phyloP scores from a whole-genome alignment of 1,139 yeast genomes.

The Geotrichum bryndzae region DNA sequence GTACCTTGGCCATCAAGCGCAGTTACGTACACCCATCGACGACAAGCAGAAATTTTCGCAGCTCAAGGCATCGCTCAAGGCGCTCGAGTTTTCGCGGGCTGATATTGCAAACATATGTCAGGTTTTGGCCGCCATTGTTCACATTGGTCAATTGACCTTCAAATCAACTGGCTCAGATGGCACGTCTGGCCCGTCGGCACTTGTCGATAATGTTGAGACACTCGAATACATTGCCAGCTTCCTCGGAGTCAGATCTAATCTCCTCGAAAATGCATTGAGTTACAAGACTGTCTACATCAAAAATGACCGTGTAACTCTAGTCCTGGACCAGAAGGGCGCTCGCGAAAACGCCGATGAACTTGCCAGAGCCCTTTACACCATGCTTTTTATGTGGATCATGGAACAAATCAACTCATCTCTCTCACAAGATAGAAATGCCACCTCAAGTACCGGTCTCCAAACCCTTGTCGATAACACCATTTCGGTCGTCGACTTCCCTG shows the following conservation, averaged over 20 bases:
- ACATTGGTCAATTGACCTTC: constrained; percentile 39
- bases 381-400: constrained; percentile 39
- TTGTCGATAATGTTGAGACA: constrained; percentile 35
- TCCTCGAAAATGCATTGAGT: constrained; percentile 36
- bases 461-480: constrained; percentile 37
- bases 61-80: constrained; percentile 35
- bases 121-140: constrained; percentile 41
- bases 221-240: constrained; percentile 37
- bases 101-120: constrained; percentile 42
- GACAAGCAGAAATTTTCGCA: constrained; percentile 36
- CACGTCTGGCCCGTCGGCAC: constrained; percentile 36
- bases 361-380: constrained; percentile 39
- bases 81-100: constrained; percentile 37
- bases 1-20: constrained; percentile 40
- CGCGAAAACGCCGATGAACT: constrained; percentile 40
- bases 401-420: constrained; percentile 36
- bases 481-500: constrained; percentile 40
- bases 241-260: constrained; percentile 38
- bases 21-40: constrained; percentile 37
- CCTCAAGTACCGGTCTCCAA: constrained; percentile 19
- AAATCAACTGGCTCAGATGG: constrained; percentile 34
- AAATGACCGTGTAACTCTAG: constrained; percentile 39
- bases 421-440: constrained; percentile 29
- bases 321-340: constrained; percentile 40
- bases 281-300: constrained; percentile 38